Evolutionary conservation across 192 early-diverging fungal genomes (phyloP).

Genomic region (Mortierella alpina): DNA sequence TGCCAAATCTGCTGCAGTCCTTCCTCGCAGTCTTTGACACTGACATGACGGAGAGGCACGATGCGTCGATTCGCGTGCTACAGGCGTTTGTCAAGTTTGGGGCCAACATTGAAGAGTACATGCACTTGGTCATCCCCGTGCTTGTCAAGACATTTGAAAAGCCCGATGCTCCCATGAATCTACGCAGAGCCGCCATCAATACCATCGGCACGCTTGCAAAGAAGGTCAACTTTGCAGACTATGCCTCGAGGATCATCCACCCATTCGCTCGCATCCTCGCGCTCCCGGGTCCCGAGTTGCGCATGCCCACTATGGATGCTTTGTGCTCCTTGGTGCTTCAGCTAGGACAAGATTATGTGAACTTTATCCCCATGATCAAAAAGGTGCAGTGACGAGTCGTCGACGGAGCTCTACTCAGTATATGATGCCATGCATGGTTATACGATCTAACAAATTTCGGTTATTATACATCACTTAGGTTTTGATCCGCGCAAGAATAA

Average conservation of each 20-base stretch:
- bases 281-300: slow-evolving; percentile 61
- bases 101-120: slow-evolving; percentile 90
- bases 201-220: slow-evolving; percentile 80
- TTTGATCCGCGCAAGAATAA: slow-evolving; percentile 70
- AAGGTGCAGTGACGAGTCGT: slow-evolving; percentile 59
- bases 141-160: slow-evolving; percentile 86
- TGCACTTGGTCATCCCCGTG: slow-evolving; percentile 89
- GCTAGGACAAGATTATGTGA: slow-evolving; percentile 84
- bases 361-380: slow-evolving; percentile 89
- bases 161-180: slow-evolving; percentile 65
- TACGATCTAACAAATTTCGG: too few species aligned
- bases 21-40: slow-evolving; percentile 88
- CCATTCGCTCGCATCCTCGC: slow-evolving; percentile 83
- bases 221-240: slow-evolving; percentile 84
- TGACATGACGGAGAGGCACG: slow-evolving; percentile 77
- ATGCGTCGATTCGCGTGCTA: slow-evolving; percentile 72
- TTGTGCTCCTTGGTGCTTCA: slow-evolving; percentile 86
- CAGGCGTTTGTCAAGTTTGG: slow-evolving; percentile 87
- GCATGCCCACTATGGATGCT: slow-evolving; percentile 79
- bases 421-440: neutral
- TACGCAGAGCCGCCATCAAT: slow-evolving; percentile 75
- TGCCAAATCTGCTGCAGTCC: slow-evolving; percentile 83
- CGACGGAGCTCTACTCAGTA: too few species aligned
- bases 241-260: slow-evolving; percentile 89
- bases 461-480: slow-evolving; percentile 30